Conservation (phyloP, 176 grass and related monocot species). For the Avena eriantha region DNA sequence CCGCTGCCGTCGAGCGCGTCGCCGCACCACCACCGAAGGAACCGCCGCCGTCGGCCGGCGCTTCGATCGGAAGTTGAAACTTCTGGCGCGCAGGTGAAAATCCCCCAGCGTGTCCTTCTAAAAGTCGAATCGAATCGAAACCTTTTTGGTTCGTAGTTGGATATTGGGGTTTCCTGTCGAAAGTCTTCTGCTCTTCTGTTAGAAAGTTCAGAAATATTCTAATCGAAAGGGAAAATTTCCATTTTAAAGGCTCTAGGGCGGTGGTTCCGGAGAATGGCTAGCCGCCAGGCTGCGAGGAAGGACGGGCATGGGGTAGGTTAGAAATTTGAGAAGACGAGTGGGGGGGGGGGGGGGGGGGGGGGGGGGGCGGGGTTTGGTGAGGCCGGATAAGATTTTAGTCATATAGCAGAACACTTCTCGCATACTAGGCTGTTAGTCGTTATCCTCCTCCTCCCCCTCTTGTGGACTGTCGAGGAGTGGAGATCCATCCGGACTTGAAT, state of each 20-base stretch:
- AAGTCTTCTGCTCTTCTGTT: neutral
- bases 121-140: neutral
- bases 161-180: neutral
- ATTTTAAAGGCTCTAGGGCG: neutral
- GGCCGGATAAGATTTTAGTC: neutral
- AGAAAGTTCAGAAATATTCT: conserved; percentile 4
- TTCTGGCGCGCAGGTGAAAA: conserved; percentile 15
- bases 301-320: neutral
- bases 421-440: neutral
- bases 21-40: neutral
- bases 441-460: neutral
- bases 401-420: neutral
- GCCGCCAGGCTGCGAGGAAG: neutral
- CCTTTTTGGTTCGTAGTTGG: neutral
- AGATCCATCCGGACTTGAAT: too few relatives aligned
- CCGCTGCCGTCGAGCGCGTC: neutral
- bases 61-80: neutral
- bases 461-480: too few relatives aligned
- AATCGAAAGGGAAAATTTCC: neutral
- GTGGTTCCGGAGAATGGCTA: neutral
- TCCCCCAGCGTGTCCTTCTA: neutral
- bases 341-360: neutral
- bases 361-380: neutral
- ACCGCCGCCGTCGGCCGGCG: neutral
- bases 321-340: neutral